Evolutionary conservation across 345 rosid genomes (phyloP).

Genomic region (Gossypium turneri): DNA sequence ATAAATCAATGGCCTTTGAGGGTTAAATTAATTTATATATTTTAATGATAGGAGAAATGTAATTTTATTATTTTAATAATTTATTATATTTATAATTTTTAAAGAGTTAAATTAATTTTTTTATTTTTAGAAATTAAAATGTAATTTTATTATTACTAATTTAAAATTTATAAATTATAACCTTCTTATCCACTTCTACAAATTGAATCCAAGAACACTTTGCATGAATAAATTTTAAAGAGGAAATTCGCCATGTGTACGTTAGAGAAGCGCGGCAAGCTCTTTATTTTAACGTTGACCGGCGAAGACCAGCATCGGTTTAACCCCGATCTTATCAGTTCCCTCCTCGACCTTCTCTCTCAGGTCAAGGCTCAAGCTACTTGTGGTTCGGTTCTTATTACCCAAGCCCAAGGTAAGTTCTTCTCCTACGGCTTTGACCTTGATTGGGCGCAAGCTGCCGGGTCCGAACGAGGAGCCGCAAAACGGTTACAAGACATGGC

Average conservation of each 20-base stretch:
- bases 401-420: conserved; percentile 65
- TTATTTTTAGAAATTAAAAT: too few species aligned
- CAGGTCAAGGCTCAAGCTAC: conserved; percentile 37
- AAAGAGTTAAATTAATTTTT: too few species aligned
- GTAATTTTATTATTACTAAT: too few species aligned
- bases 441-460: conserved; percentile 37
- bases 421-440: conserved; percentile 89
- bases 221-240: background rate
- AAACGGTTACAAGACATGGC: conserved; percentile 27
- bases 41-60: too few species aligned
- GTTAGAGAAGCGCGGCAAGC: conserved; percentile 43
- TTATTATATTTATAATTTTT: too few species aligned
- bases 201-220: too few species aligned
- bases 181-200: too few species aligned
- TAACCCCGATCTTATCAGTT: conserved; percentile 41
- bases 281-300: conserved; percentile 49
- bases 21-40: too few species aligned
- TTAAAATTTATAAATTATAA: too few species aligned
- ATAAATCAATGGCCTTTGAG: too few species aligned
- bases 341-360: conserved; percentile 39
- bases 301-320: conserved; percentile 65
- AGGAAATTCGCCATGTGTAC: conserved; percentile 32
- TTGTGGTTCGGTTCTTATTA: conserved; percentile 51
- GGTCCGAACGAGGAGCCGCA: conserved; percentile 19
- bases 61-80: too few species aligned